Evolutionary conservation across 331 rosid genomes (phyloP).

Genomic region (Arachis monticola): DNA sequence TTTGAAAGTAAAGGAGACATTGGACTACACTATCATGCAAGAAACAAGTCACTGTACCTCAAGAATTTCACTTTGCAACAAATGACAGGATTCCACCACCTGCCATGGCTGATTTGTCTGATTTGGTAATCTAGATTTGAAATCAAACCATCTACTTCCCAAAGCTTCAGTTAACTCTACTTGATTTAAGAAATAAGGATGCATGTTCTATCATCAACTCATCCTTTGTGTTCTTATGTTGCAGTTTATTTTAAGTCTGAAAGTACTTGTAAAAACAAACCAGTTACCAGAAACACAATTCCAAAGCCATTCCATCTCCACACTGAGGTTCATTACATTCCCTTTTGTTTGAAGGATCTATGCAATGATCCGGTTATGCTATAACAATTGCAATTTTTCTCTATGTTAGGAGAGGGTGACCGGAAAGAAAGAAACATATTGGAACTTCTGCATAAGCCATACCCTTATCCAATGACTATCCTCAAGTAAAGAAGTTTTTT

Average conservation of each 20-base stretch:
- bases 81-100: slow-evolving; percentile 83
- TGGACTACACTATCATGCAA: slow-evolving; percentile 78
- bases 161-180: neutral
- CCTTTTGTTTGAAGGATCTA: slow-evolving; percentile 15
- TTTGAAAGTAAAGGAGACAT: slow-evolving; percentile 95
- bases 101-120: slow-evolving; percentile 67
- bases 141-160: slow-evolving; percentile 8
- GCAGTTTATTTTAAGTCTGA: slow-evolving; percentile 86
- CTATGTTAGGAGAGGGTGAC: slow-evolving; percentile 86
- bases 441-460: slow-evolving; percentile 63
- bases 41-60: slow-evolving; percentile 80
- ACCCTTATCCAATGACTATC: slow-evolving; percentile 91
- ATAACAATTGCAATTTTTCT: slow-evolving; percentile 25
- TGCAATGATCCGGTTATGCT: slow-evolving; percentile 1
- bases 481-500: slow-evolving; percentile 70
- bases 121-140: slow-evolving; percentile 59
- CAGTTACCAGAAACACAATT: slow-evolving; percentile 69
- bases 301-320: slow-evolving; percentile 89
- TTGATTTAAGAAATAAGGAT: neutral
- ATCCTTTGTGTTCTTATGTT: slow-evolving; percentile 13
- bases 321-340: slow-evolving; percentile 74
- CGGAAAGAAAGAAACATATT: slow-evolving; percentile 71
- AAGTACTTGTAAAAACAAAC: slow-evolving; percentile 45
- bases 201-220: neutral
- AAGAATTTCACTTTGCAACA: slow-evolving; percentile 94